These are phyloP conservation scores for Ilex paraguariensis DNA, from an alignment of 305 asterid genomes.

Conservation along the genomic window DNA sequence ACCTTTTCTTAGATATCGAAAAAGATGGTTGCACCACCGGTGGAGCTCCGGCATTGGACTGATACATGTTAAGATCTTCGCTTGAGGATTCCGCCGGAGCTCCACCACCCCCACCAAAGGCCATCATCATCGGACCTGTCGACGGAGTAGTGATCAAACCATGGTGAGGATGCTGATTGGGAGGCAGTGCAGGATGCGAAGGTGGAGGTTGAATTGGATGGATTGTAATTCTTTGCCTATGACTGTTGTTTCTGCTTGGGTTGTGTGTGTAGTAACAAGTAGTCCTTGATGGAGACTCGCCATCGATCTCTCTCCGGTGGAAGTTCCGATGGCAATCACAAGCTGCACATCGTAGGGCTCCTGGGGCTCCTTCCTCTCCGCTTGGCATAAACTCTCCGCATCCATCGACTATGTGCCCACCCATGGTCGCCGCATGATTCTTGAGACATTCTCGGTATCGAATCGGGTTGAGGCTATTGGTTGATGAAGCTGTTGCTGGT, in stretches of 20 bases:
- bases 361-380: slow-evolving; percentile 61
- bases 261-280: slow-evolving; percentile 10
- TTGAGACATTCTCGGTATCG: slow-evolving; percentile 66
- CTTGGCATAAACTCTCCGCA: slow-evolving; percentile 89
- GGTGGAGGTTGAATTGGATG: slow-evolving; percentile 9
- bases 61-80: slow-evolving; percentile 55
- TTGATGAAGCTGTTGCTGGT: slow-evolving; percentile 7
- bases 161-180: slow-evolving; percentile 4
- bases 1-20: slow-evolving; percentile 45
- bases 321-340: slow-evolving; percentile 84
- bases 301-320: slow-evolving; percentile 53
- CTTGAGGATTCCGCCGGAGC: slow-evolving; percentile 60
- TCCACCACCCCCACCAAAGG: slow-evolving; percentile 44
- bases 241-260: slow-evolving; percentile 8
- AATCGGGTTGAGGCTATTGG: slow-evolving; percentile 5
- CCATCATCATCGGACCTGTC: slow-evolving; percentile 41
- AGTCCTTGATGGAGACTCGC: slow-evolving; percentile 21
- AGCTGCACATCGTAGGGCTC: slow-evolving; percentile 62
- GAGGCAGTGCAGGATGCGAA: slow-evolving; percentile 10
- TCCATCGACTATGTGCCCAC: slow-evolving; percentile 64
- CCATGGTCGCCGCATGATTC: slow-evolving; percentile 76
- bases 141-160: neutral
- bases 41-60: slow-evolving; percentile 19
- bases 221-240: slow-evolving; percentile 13
- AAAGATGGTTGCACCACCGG: slow-evolving; percentile 12